Evolutionary conservation across 2,329 filamentous ascomycete genomes (phyloP), one percentile per base, ranked within the genome.

Genomic region (Colletotrichum spaethianum): DNA sequence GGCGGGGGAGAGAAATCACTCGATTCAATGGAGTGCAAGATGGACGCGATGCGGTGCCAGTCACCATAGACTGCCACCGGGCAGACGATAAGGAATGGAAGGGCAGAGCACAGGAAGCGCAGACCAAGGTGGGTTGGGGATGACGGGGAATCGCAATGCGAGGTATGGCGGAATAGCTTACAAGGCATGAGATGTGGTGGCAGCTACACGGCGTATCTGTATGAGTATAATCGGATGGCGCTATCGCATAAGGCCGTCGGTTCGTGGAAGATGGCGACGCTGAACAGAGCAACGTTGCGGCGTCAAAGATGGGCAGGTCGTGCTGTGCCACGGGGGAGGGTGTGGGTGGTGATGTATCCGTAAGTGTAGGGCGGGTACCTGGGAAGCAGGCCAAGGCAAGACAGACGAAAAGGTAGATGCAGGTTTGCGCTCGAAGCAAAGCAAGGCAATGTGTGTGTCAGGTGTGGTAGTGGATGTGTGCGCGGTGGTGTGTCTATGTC

Each of bases 141-240:
- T 28, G n/a, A 18, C 14, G 31, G 26, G 31, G 18, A 18, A 38
- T 14, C 20, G 31, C 31, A 55, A 36, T 23, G 31, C 31, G 52
- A 36, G 31, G 20, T 16, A 31, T 14, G 52, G 11, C 52, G 52
- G 52, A 36, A 55, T 55, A 38, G 46, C 59, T 62, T 50, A 62
- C 59, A 62, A 50, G 59, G 48, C n/a, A 33, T 50, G 16, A 48
- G n/a, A 48, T 50, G 23, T 59, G 20, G 52, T 4, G 7, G 20
- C 44, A 26, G 31, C n/a, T 50, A 16, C 12, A 28, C 28, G n/a
- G 46, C 42, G n/a, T 26, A 48, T 61, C 42, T 33, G 59, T 18
- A 36, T 46, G 28, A 33, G 26, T 48, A 31, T 50, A 26, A 38
- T 55, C 42, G 20, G 59, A 28, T 50, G 31, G 48, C 44, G 59